Evolutionary conservation across 768 basidiomycete species (phyloP).

Genomic region (Calocybe gangraenosa): DNA sequence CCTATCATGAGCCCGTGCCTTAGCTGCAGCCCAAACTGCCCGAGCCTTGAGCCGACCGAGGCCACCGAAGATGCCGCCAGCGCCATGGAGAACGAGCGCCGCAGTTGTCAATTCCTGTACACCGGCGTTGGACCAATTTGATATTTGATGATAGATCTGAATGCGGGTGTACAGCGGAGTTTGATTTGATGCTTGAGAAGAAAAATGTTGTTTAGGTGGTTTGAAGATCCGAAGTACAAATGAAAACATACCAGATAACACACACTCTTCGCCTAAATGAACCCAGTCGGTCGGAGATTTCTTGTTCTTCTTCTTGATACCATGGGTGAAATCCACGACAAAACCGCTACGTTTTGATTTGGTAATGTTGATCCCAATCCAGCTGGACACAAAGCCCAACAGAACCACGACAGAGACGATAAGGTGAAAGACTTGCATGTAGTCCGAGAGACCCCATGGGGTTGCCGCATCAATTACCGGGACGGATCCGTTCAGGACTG

Average conservation of each 20-base stretch:
- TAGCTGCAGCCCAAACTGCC: constrained; percentile 28
- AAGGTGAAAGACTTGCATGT: constrained; percentile 62
- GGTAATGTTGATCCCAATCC: constrained; percentile 32
- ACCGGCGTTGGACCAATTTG: constrained; percentile 33
- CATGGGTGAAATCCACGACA: not conserved
- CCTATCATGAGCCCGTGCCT: no score
- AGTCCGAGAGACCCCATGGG: constrained; percentile 45
- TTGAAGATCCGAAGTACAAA: not conserved
- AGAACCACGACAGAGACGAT: constrained; percentile 62
- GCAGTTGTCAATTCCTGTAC: constrained; percentile 53
- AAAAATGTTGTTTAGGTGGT: not conserved
- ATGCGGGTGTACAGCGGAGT: constrained; percentile 36
- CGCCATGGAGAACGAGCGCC: constrained; percentile 46
- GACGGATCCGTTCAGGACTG: constrained; percentile 40
- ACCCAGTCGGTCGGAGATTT: constrained; percentile 23
- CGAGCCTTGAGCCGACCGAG: constrained; percentile 38
- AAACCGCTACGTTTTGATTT: not conserved
- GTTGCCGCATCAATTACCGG: constrained; percentile 14
- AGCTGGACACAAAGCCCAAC: constrained; percentile 41
- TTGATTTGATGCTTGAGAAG: constrained; percentile 16
- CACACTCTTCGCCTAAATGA: constrained; percentile 26
- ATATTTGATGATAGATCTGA: constrained; percentile 53
- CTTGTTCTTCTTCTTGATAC: constrained; percentile 3
- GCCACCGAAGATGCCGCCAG: constrained; percentile 24
- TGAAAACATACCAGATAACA: constrained; percentile 26